Evolutionary conservation across 2,329 filamentous ascomycete genomes (phyloP).

Genomic region (Apiospora arundinis): DNA sequence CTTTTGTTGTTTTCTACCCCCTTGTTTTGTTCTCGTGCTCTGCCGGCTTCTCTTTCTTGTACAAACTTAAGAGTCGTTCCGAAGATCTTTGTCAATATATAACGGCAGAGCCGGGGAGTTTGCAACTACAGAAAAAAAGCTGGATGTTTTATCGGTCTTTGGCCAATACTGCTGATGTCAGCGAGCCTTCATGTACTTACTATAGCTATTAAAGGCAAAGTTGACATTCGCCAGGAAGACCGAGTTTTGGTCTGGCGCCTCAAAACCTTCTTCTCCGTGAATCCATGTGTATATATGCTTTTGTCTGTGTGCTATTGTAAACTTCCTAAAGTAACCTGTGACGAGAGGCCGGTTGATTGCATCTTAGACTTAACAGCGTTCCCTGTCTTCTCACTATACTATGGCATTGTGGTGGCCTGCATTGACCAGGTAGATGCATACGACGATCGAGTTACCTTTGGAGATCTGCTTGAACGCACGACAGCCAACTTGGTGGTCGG

Average conservation of each 20-base stretch:
- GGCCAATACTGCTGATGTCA: conserved; percentile 29
- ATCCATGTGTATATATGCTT: too few relatives aligned
- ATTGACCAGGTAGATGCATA: too few relatives aligned
- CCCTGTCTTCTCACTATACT: neutral
- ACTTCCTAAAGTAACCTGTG: too few relatives aligned
- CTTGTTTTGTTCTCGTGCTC: conserved; percentile 29
- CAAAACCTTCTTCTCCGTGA: neutral
- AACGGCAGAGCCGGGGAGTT: neutral
- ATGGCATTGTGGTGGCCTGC: too few relatives aligned
- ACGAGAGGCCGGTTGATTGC: neutral
- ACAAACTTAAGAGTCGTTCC: conserved; percentile 30
- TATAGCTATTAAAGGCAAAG: conserved; percentile 32
- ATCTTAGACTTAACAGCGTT: neutral
- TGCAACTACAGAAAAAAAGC: conserved; percentile 25
- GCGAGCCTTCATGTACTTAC: conserved; percentile 28
- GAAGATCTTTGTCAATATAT: neutral
- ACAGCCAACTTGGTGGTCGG: neutral
- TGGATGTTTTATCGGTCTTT: conserved; percentile 42
- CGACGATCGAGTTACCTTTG: neutral
- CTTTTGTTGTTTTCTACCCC: conserved; percentile 25
- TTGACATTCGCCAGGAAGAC: conserved; percentile 32
- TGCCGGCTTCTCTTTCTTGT: conserved; percentile 31
- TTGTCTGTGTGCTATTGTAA: neutral
- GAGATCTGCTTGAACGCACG: neutral
- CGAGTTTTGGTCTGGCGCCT: conserved; percentile 40